phyloP scores from a whole-genome alignment of 148 eudicot genomes.

The Salicornia ramosissima region DNA sequence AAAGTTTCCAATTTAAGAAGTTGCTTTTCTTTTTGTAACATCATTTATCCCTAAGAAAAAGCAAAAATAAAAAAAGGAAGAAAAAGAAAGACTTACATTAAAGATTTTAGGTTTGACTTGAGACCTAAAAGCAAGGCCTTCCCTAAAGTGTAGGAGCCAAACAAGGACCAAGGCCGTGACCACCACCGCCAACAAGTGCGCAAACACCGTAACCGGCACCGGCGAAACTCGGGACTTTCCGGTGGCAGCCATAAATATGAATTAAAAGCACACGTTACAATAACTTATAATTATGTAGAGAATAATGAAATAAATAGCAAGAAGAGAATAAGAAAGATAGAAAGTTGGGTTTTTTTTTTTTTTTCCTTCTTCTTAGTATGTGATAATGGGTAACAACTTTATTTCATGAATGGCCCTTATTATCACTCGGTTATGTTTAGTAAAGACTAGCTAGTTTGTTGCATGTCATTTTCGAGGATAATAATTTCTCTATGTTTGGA shows the following conservation, averaged over 20 bases:
- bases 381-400: background rate
- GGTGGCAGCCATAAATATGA: conserved; percentile 9
- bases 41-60: too few species aligned
- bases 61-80: too few species aligned
- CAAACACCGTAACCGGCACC: conserved; percentile 35
- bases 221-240: background rate
- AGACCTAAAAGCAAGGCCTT: conserved; percentile 52
- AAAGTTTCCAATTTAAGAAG: too few species aligned
- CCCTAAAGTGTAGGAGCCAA: conserved; percentile 58
- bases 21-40: too few species aligned
- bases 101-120: conserved; percentile 38
- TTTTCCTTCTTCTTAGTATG: too few species aligned
- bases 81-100: conserved; percentile 40
- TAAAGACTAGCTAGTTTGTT: background rate
- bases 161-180: conserved; percentile 36
- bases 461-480: conserved; percentile 4
- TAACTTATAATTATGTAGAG: too few species aligned
- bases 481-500: conserved; percentile 4
- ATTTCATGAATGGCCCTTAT: background rate
- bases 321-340: background rate
- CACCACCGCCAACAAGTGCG: conserved; percentile 44
- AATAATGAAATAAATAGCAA: too few species aligned
- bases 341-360: too few species aligned
- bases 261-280: too few species aligned
- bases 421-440: background rate